Evolutionary conservation across 2,329 filamentous ascomycete genomes (phyloP).

Genomic region (Penicillium sp.): DNA sequence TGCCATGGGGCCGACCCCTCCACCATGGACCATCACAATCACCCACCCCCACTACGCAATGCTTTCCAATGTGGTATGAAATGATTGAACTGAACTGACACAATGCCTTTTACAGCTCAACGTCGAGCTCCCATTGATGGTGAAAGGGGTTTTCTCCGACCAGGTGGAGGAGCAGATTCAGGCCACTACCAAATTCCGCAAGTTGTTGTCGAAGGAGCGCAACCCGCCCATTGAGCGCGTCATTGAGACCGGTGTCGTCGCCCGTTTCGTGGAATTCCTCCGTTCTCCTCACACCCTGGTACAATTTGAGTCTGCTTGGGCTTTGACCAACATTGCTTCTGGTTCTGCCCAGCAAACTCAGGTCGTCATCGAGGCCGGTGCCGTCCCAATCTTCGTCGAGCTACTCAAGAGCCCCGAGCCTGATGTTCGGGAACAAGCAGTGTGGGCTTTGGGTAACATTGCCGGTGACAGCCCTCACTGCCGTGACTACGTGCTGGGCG

Average conservation of each 20-base stretch:
- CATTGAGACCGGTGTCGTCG: slow-evolving; percentile 97
- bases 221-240: slow-evolving; percentile 99
- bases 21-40: slow-evolving; percentile 12
- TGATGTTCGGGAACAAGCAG: slow-evolving; percentile 94
- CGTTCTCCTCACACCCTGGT: slow-evolving; percentile 96
- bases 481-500: slow-evolving; percentile 90
- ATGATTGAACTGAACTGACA: slow-evolving; percentile 21
- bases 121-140: slow-evolving; percentile 97
- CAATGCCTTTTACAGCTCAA: slow-evolving; percentile 62
- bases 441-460: slow-evolving; percentile 98
- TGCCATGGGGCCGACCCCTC: slow-evolving; percentile 26
- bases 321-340: slow-evolving; percentile 97
- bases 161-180: slow-evolving; percentile 97
- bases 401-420: slow-evolving; percentile 91
- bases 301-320: slow-evolving; percentile 98
- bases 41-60: slow-evolving; percentile 15
- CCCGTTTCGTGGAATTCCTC: slow-evolving; percentile 96
- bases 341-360: slow-evolving; percentile 96
- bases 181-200: slow-evolving; percentile 96
- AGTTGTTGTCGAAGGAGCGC: slow-evolving; percentile 95
- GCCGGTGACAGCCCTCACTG: slow-evolving; percentile 96
- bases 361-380: slow-evolving; percentile 96
- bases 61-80: not conserved
- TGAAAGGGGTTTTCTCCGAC: slow-evolving; percentile 94
- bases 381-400: slow-evolving; percentile 97